Conservation (phyloP, 2,329 filamentous ascomycete genomes). For the Pseudophaeomoniella oleicola region DNA sequence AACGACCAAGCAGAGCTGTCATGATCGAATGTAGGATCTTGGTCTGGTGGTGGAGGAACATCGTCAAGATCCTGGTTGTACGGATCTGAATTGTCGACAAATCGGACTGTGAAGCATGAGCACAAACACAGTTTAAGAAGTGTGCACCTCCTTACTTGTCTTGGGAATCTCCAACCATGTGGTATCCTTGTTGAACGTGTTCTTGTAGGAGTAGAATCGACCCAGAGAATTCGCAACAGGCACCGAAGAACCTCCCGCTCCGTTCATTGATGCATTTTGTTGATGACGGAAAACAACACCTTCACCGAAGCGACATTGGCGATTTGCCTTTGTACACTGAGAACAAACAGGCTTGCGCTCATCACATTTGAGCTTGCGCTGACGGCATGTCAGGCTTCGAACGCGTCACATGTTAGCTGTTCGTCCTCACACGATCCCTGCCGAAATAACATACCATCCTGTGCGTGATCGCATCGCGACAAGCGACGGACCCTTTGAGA, state of each 20-base stretch:
- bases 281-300: conserved; percentile 51
- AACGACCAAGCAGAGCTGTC: not conserved
- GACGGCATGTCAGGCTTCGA: conserved; percentile 9
- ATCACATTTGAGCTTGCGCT: conserved; percentile 13
- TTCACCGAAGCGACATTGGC: conserved; percentile 9
- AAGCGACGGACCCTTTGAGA: conserved; percentile 5
- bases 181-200: conserved; percentile 46
- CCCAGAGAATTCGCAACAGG: conserved; percentile 23
- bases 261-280: conserved; percentile 53
- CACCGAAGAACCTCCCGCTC: conserved; percentile 18
- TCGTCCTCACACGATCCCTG: too few relatives aligned
- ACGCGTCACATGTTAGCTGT: not conserved
- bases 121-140: too few relatives aligned
- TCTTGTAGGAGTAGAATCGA: conserved; percentile 50
- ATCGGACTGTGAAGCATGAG: conserved; percentile 42
- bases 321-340: conserved; percentile 10
- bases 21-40: conserved; percentile 5
- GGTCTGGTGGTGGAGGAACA: conserved; percentile 18
- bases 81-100: conserved; percentile 47
- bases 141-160: conserved; percentile 34
- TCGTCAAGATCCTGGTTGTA: conserved; percentile 37
- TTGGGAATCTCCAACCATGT: conserved; percentile 50
- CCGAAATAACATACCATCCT: conserved; percentile 6
- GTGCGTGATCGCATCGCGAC: conserved; percentile 5
- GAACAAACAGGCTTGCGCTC: conserved; percentile 10